These are phyloP conservation scores for Vanrija humicola DNA, from an alignment of 1,284 basidiomycete species.

Conservation along the genomic window DNA sequence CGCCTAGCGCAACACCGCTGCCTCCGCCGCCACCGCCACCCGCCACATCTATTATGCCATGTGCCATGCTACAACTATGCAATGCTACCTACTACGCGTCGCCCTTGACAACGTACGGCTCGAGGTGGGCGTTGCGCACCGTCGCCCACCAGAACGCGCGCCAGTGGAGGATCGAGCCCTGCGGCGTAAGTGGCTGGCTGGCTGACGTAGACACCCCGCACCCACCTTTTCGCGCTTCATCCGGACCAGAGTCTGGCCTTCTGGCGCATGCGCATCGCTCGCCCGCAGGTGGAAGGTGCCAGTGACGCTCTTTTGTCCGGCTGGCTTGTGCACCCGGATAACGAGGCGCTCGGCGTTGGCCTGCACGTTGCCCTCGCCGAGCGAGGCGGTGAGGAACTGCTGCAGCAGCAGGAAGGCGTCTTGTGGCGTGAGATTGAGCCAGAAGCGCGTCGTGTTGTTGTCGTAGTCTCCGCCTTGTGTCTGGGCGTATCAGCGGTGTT, in stretches of 20 bases:
- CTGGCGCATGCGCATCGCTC: slow-evolving; percentile 32
- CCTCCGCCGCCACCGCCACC: too few relatives aligned
- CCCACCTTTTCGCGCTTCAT: slow-evolving; percentile 41
- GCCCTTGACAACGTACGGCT: slow-evolving; percentile 36
- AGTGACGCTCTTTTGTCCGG: slow-evolving; percentile 34
- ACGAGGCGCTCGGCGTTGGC: background rate
- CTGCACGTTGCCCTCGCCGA: slow-evolving; percentile 27
- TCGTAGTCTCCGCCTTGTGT: slow-evolving; percentile 43
- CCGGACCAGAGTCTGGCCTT: slow-evolving; percentile 31
- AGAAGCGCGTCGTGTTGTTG: slow-evolving; percentile 43
- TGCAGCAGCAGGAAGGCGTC: slow-evolving; percentile 30
- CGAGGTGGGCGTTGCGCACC: slow-evolving; percentile 33
- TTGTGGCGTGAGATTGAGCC: slow-evolving; percentile 29
- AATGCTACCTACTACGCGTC: slow-evolving; percentile 12
- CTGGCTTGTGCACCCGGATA: slow-evolving; percentile 34
- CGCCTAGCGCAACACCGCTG: too few relatives aligned
- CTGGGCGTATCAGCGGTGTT: slow-evolving; percentile 13
- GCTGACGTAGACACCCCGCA: background rate
- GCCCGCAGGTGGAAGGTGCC: slow-evolving; percentile 29
- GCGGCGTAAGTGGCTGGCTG: background rate
- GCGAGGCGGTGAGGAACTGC: slow-evolving; percentile 21
- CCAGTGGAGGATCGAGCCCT: slow-evolving; percentile 47
- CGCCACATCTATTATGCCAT: too few relatives aligned
- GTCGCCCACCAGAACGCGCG: slow-evolving; percentile 45
- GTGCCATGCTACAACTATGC: too few relatives aligned